Evolutionary conservation across 2,329 filamentous ascomycete species (phyloP).

Genomic region (Colletotrichum zoysiae): DNA sequence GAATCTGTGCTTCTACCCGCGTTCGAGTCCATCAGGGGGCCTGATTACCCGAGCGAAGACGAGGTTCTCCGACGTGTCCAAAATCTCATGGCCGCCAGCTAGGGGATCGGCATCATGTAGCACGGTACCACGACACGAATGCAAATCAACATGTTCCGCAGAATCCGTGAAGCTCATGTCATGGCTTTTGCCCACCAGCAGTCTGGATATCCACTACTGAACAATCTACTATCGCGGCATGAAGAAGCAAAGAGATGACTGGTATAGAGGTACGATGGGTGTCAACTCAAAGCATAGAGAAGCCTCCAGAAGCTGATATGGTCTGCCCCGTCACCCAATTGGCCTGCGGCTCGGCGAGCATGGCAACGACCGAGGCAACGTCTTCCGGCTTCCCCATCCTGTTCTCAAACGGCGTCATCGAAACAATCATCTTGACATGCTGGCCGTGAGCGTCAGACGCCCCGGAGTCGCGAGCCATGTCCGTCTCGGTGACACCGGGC

Average conservation of each 20-base stretch:
- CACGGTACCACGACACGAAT: too few relatives aligned
- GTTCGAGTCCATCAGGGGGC: constrained; percentile 49
- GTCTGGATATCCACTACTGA: not conserved
- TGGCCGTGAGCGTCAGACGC: constrained; percentile 5
- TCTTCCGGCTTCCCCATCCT: constrained; percentile 27
- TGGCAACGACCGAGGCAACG: constrained; percentile 17
- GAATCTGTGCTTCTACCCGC: constrained; percentile 55
- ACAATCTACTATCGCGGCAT: not conserved
- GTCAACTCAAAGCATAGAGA: constrained; percentile 5
- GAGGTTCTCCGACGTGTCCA: constrained; percentile 48
- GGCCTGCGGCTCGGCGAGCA: constrained; percentile 22
- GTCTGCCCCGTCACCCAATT: constrained; percentile 30
- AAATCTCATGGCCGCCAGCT: not conserved
- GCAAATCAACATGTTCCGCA: not conserved
- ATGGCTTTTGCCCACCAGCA: not conserved
- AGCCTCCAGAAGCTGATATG: constrained; percentile 18
- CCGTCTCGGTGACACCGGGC: constrained; percentile 25
- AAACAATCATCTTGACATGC: constrained; percentile 11
- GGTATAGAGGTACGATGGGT: too few relatives aligned
- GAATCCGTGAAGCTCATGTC: not conserved
- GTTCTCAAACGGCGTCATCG: constrained; percentile 24
- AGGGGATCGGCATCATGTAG: not conserved
- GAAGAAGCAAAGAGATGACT: too few relatives aligned
- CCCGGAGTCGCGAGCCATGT: constrained; percentile 17
- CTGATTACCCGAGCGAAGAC: constrained; percentile 52